Base-by-base conservation (phyloP, 2,329 filamentous ascomycete genomes). In the Botryotinia convoluta region DNA sequence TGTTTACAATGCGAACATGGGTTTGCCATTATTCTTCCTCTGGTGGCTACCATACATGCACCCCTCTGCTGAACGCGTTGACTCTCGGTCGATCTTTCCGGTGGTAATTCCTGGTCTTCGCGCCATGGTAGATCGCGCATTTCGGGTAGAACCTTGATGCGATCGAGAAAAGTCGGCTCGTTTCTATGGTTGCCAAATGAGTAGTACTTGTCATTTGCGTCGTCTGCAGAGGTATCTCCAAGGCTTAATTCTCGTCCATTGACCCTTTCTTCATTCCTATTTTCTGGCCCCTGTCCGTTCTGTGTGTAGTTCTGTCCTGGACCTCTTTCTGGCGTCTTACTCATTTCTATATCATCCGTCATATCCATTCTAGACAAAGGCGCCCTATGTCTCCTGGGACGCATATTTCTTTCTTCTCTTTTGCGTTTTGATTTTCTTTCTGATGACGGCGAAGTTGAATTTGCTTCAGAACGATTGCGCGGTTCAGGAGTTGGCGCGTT, bases 101-200 rank as follows among this genome's bases (percentile, higher is more conserved):
- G 73, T 32, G 76, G 75, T 18, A 79, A 64, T 63, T 76, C 76
- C 62, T 78, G 77, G 29, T 77, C 77, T 42, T 62, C 26, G 20
- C 78, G 74, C 79, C 79, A 80, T 73, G 79, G 79, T 37, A 80
- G 75, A 44, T 63, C 20, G 12, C 79, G 75, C 29, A 78, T 60
- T 71, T 75, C 73, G 2, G 79, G 78, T 4, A 78, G 45, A 39
- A 57, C 59, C 29, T 69, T 72, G 48, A 73, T 70, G 42, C 71
- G 71, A 54, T 72, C 63, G 39, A 72, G 42, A 4, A 72, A 72
- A 12, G 71, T 72, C 29, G 65, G 65, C 48, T 69, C 65, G 6
- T 69, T 69, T 42, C 48, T 69, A 57, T 69, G 65, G 10, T n/a
- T 69, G 18, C 48, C 7, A 26, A 69, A 32, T 16, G 65, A 69